Evolutionary conservation across 768 basidiomycete species (phyloP), one percentile per base, ranked within the genome.

Genomic region (Podaxis sp.): DNA sequence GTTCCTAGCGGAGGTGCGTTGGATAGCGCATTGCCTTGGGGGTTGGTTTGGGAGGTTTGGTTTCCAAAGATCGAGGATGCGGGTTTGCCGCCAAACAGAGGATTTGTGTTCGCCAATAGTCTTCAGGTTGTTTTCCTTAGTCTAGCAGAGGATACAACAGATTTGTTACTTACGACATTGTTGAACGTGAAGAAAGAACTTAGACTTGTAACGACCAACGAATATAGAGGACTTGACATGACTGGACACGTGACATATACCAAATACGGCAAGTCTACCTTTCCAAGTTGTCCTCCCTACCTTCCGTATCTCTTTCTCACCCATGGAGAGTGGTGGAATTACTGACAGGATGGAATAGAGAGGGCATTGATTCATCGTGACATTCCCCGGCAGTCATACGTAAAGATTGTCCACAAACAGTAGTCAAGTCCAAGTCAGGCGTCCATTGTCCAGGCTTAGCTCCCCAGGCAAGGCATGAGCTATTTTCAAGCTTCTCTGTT

Each of bases 41-140:
- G 52, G 55, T 69, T 54, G 62, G 65, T 55, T 69, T 71, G 4
- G 70, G 74, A 53, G 70, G 71, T 48, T 2, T 69, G 65, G 35
- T 61, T 61, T 16, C 78, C 79, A 70, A 83, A 82, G 56, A 79
- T 64, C 14, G 73, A 69, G 18, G 52, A 14, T 28, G 44, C 46
- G 48, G 59, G 46, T 23, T 59, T 59, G 21, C 57, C 44, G n/a
- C 46, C 53, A 35, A 60, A 53, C 25, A 60, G 51, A 11, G 52
- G 53, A 55, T 55, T 59, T 27, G 69, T 62, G 5, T 70, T 67
- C n/a, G 36, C 35, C 27, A 47, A 54, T 2, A 55, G 5, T 18
- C 46, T 61, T 25, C 52, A 16, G 5, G 18, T 10, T 44, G 36
- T 13, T 16, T 18, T 44, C 9, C 1, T 51, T n/a, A 47, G 28